Evolutionary conservation across 2,329 filamentous ascomycete species (phyloP), one percentile per base, ranked within the genome.

Genomic region (Aspergillus sp.): DNA sequence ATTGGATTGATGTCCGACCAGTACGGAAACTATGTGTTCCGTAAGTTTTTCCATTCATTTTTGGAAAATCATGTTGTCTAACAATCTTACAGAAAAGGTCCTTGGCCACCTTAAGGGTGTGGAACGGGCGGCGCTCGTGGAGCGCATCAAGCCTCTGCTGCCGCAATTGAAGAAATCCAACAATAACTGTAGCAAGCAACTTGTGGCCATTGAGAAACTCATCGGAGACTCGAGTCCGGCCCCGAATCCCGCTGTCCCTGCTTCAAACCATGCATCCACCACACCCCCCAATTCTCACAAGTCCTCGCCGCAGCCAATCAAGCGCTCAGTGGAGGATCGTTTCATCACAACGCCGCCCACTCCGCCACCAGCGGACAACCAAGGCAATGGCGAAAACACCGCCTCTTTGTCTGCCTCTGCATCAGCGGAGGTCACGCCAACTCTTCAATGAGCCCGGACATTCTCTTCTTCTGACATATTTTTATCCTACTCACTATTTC

Each of bases 1-100:
- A 82, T 89, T 60, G 80, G 83, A 20, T 82, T 97, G 76, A 92
- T 97, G 82, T 90, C 88, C 63, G 93, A 99, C 71, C 89, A 91
- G 62, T 98, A 88, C 72, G 95, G 91, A 59, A 99, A 99, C 74
- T 99, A 98, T 71, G 93, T 98, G 5, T 89, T 98, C 60, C 93
- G 92, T 96, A 85, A 86, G 91, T 86, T 30, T 17, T 15, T 5
- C 48, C 42, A 12, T 30, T 34, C 17, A 4, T 18, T 53, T 61
- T 39, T 50, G 39, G 13, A 5, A 11, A 13, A 26, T 13, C 17
- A 11, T 32, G 15, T 62, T 71, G 61, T 70, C 72, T 71, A 57
- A 74, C 60, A 12, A 18, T 8, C 12, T 20, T 56, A 32, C 70
- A 96, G 91, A 97, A 77, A 96, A 93, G 77, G 82, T 97, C 5